Evolutionary conservation across 306 rosid species (phyloP), one percentile per base, ranked within the genome.

Genomic region (Vigna nakashimae): DNA sequence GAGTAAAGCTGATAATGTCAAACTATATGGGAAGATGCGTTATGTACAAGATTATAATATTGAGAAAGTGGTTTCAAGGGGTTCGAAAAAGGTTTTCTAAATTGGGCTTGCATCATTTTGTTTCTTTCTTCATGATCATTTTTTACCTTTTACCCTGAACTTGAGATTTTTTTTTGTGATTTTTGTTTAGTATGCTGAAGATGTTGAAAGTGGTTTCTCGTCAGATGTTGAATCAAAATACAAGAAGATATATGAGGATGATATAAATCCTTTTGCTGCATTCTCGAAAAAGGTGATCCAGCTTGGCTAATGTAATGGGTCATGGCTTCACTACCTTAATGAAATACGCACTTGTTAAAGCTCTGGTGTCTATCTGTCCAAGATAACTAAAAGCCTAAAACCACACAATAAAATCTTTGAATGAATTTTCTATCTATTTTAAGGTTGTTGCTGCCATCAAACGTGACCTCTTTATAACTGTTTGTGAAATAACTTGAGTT

Each of bases 191-290:
- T 88, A 88, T 63, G 96, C 87, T 64, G 99, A 92, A 84, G 98
- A 95, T 87, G 90, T 95, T 81, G 99, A 95, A 90, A 82, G 96
- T 84, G 99, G 99, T 69, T 91, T 91, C 65, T 4, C 88, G n/a
- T 95, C 98, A 26, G 99, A 95, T 60, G 97, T 95, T 83, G 99
- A 95, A 88, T 92, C 96, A 11, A 95, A 95, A 90, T 92, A 95
- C 91, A 95, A 92, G 84, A 95, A 95, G 84, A 95, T 95, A 79
- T 95, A 95, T 1, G 99, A 95, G 86, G 99, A 95, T 55, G 99
- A 95, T 71, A 95, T 92, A 80, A 95, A 92, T 88, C 99, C 98
- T 73, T 92, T 95, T 87, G 99, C 99, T 46, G 99, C 99, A 74
- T 95, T 95, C 95, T 92, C 99, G 0, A 95, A 86, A 86, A 95